A percentile compares a stretch with the other conserved stretches of the same genome.
Evolutionary conservation across 345 rosid species (phyloP).

Genomic region (Zanthoxylum bungeanum): DNA sequence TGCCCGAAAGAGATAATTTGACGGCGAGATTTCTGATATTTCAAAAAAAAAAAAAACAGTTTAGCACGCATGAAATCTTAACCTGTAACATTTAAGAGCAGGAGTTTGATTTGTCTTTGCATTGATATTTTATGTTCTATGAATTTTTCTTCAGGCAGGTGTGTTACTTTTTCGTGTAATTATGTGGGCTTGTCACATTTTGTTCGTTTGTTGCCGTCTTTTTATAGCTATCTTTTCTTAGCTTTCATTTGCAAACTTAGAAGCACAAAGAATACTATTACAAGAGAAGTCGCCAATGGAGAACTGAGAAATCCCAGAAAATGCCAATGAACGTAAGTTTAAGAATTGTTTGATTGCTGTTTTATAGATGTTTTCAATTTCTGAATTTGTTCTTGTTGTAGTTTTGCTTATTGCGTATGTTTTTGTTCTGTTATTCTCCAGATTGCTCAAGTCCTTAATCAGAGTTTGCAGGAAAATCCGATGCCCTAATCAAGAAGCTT

Average conservation of each 20-base stretch:
- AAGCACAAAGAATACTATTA: background rate
- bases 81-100: background rate
- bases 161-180: background rate
- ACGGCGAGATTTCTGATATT: too few relatives aligned
- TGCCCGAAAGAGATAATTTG: too few relatives aligned
- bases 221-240: background rate
- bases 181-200: background rate
- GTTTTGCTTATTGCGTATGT: background rate
- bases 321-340: conserved; percentile 51
- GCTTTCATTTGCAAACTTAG: background rate
- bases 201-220: background rate
- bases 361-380: background rate
- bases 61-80: background rate
- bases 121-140: background rate
- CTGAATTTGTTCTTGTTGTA: background rate
- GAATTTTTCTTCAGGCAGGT: background rate
- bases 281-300: conserved; percentile 34
- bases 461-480: conserved; percentile 78
- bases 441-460: conserved; percentile 90
- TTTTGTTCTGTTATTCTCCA: conserved; percentile 15
- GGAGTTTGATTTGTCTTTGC: background rate
- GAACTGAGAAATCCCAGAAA: conserved; percentile 60
- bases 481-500: conserved; percentile 91
- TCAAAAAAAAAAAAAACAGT: too few relatives aligned
- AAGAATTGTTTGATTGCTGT: background rate